Conservation (phyloP, 2,329 filamentous ascomycete genomes). For the Aspergillus sp. region DNA sequence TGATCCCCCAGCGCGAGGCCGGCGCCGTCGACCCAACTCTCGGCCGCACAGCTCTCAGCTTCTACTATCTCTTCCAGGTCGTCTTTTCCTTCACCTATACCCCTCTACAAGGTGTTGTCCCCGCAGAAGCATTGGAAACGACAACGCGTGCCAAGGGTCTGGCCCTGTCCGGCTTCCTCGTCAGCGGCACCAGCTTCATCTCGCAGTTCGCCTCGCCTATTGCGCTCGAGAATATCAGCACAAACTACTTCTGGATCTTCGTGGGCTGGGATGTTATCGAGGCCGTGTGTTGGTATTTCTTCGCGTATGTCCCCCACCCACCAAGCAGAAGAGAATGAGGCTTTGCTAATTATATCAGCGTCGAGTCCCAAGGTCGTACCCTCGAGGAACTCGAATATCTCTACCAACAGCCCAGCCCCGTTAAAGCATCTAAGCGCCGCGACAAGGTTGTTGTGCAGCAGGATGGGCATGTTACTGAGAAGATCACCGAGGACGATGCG, state of each 20-base stretch:
- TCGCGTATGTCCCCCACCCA: slow-evolving; percentile 50
- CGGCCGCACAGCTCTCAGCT: slow-evolving; percentile 46
- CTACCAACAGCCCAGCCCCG: slow-evolving; percentile 51
- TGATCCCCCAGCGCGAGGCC: slow-evolving; percentile 20
- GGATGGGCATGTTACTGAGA: slow-evolving; percentile 50
- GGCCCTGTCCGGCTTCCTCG: slow-evolving; percentile 47
- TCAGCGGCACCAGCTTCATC: slow-evolving; percentile 50
- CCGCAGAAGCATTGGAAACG: slow-evolving; percentile 51
- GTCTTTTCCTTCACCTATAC: slow-evolving; percentile 54
- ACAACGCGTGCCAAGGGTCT: slow-evolving; percentile 52
- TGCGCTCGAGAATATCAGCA: slow-evolving; percentile 44
- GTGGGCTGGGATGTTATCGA: slow-evolving; percentile 52
- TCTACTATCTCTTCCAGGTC: slow-evolving; percentile 53
- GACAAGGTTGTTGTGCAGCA: slow-evolving; percentile 50
- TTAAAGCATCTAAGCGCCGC: slow-evolving; percentile 48
- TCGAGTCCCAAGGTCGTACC: slow-evolving; percentile 45
- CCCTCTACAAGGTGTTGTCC: slow-evolving; percentile 51
- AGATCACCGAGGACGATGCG: slow-evolving; percentile 34
- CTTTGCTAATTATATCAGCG: neutral
- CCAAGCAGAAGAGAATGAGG: too few species aligned
- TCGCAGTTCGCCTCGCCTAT: slow-evolving; percentile 52
- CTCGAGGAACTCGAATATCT: slow-evolving; percentile 54
- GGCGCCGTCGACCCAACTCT: slow-evolving; percentile 37
- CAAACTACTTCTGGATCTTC: slow-evolving; percentile 45
- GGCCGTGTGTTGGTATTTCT: slow-evolving; percentile 46